Evolutionary conservation across 2,329 filamentous ascomycete genomes (phyloP).

Genomic region (Beauveria sp.): DNA sequence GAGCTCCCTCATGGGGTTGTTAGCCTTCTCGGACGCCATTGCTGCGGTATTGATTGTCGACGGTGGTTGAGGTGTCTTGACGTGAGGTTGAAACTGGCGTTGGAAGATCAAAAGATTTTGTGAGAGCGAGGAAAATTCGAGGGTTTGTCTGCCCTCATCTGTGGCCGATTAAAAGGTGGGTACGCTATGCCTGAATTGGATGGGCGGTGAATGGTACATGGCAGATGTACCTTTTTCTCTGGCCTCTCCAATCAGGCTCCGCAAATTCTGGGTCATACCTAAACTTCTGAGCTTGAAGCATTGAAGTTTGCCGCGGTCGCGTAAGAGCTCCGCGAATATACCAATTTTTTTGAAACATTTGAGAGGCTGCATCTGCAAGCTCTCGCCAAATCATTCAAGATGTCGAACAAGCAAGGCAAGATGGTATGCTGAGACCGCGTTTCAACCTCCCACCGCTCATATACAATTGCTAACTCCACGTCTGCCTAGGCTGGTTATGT

Average conservation of each 20-base stretch:
- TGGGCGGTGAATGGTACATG: slow-evolving; percentile 25
- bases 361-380: slow-evolving; percentile 26
- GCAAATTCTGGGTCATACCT: slow-evolving; percentile 37
- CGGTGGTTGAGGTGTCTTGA: slow-evolving; percentile 26
- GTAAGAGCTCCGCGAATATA: slow-evolving; percentile 30
- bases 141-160: slow-evolving; percentile 35
- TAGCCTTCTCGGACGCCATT: slow-evolving; percentile 68
- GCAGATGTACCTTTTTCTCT: slow-evolving; percentile 24
- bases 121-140: slow-evolving; percentile 29
- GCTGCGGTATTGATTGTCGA: slow-evolving; percentile 29
- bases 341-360: slow-evolving; percentile 38
- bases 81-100: slow-evolving; percentile 22
- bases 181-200: neutral
- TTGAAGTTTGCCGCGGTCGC: slow-evolving; percentile 33
- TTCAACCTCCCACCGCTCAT: slow-evolving; percentile 32
- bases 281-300: slow-evolving; percentile 31
- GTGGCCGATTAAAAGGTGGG: slow-evolving; percentile 20
- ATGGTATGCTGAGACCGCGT: slow-evolving; percentile 66
- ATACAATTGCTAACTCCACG: slow-evolving; percentile 55
- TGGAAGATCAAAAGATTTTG: slow-evolving; percentile 25
- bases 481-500: slow-evolving; percentile 60
- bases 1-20: slow-evolving; percentile 99
- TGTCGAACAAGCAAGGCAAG: slow-evolving; percentile 85
- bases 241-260: slow-evolving; percentile 37
- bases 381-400: slow-evolving; percentile 23